Conservation (phyloP, 805 yeast genomes). For the Scheffersomyces coipomensis region DNA sequence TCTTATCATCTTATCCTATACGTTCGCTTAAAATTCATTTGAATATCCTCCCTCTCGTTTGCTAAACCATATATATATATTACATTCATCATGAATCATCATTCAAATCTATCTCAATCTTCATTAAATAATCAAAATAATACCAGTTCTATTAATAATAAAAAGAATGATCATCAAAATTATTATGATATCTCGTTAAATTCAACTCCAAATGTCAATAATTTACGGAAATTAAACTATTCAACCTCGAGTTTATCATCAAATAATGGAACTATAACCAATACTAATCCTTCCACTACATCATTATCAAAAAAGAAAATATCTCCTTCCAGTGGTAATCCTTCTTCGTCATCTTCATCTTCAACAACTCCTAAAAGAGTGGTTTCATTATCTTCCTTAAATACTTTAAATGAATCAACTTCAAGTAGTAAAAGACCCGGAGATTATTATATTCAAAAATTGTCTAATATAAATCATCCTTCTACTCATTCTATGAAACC, state of each 20-base stretch:
- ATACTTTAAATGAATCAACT: conserved; percentile 12
- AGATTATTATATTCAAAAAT: conserved; percentile 35
- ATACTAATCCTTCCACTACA: too few species aligned
- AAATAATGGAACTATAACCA: neutral
- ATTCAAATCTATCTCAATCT: neutral
- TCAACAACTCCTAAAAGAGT: conserved; percentile 23
- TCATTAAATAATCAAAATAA: neutral
- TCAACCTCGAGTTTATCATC: neutral
- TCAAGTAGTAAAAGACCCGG: conserved; percentile 32
- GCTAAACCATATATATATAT: too few species aligned
- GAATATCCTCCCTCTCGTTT: too few species aligned
- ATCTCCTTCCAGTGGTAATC: neutral
- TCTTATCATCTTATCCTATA: too few species aligned
- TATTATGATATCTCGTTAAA: conserved; percentile 1
- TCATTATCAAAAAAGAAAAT: neutral
- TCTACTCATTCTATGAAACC: conserved; percentile 11
- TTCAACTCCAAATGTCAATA: neutral
- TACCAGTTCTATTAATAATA: neutral
- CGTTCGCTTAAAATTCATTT: too few species aligned
- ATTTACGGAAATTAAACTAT: neutral
- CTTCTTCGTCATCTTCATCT: too few species aligned
- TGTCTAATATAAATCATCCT: conserved; percentile 18
- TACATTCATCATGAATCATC: too few species aligned
- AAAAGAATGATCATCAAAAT: neutral
- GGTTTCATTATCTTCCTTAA: conserved; percentile 23